Base-by-base conservation (phyloP, 495 filamentous ascomycete genomes). In the Penicillium cataractarum region DNA sequence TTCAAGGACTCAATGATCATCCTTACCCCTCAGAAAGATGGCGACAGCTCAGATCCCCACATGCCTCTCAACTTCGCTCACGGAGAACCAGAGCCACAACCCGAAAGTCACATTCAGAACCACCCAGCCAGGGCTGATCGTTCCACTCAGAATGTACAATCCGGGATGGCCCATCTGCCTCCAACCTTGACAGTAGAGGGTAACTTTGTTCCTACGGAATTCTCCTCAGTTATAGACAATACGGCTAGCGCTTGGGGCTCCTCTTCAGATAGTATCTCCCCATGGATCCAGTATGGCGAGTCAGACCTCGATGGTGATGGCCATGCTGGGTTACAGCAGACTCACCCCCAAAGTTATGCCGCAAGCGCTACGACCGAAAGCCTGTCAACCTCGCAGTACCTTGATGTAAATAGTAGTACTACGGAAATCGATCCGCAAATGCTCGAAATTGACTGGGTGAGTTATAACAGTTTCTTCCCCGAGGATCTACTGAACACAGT, bases 371-470 rank as follows among this genome's bases (percentile, higher is more conserved):
- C 40, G 19, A 46, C n/a, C 19, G 21, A 46, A 22, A 46, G n/a
- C 12, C 22, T 21, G 17, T 46, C 40, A 4, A 12, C 40, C 21
- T 9, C 40, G 19, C 40, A 21, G 40, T 21, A 8, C n/a, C 15
- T 42, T 22, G 40, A 46, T 7, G 15, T 46, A 19, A n/a, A 10
- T 10, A 10, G 19, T 22, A 19, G 21, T 22, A 22, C 3, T 21
- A 19, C n/a, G 15, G 21, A 46, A 6, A 46, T 46, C 12, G 40
- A 46, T 12, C 19, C 40, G 40, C 40, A 46, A 46, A 46, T 46
- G 40, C 40, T 46, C 4, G 40, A 46, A 22, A 46, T 46, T 22
- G 40, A 46, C 40, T 46, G 40, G 40, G 40, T 46, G n/a, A 46
- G 40, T 22, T 3, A 12, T 4, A 46, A 1, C 1, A 22, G 15